Evolutionary conservation across 306 rosid species (phyloP), one percentile per base, ranked within the genome.

Genomic region (Acmispon strigosus): DNA sequence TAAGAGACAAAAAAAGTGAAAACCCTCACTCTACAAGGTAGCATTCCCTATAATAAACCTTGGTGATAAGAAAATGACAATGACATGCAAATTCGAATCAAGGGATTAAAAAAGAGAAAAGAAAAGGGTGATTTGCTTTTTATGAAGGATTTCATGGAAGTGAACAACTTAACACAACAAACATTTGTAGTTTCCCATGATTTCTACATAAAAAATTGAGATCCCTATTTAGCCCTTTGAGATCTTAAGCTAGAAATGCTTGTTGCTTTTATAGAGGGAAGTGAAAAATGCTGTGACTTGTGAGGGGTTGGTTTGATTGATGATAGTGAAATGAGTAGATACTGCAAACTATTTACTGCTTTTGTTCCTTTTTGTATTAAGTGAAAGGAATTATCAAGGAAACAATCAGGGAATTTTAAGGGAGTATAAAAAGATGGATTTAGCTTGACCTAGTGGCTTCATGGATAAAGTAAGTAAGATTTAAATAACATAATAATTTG

Each of bases 21-120:
- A 14, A 66, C 62, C 75, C 82, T 68, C 88, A 76, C 85, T 81
- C 82, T 69, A 63, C 44, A 62, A 59, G 51, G 76, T 73, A 79
- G 82, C 82, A 84, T 69, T 84, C 36, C 88, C 84, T 85, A 79
- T 69, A 75, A 24, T 29, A 74, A 70, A 62, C 52, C 77, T 56
- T 62, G 55, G 45, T 39, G 3, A 71, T 62, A 42, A 69, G 41
- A 34, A 45, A 7, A 50, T 7, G 11, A 13, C 1, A 50, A 15
- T 16, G 53, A 15, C 17, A 8, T 5, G 20, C 7, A 32, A 54
- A 80, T 37, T 37, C 36, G 11, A 44, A 17, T 41, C 14, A 56
- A 20, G 34, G 19, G 24, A 55, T 65, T 52, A 42, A 43, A 36
- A 50, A 54, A 52, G 37, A 36, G n/a, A 52, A 27, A 64, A 68